phyloP scores from a whole-genome alignment of 352 stramenopile genomes.

The Aphanomyces cochlioides region DNA sequence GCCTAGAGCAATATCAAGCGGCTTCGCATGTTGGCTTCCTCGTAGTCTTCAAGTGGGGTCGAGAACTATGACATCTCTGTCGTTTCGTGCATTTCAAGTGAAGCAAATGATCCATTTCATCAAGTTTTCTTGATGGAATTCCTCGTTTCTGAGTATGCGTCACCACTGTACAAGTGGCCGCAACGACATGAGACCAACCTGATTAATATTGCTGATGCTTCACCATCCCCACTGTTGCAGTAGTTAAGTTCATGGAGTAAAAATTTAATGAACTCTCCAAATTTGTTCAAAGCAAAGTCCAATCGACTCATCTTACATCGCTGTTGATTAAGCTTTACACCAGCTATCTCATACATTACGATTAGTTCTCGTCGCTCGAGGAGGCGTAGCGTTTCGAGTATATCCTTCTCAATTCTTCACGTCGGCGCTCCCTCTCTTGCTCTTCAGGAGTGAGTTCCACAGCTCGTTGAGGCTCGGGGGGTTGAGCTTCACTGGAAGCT shows the following conservation, averaged over 20 bases:
- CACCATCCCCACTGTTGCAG: neutral
- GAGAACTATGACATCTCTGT: slow-evolving; percentile 31
- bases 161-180: slow-evolving; percentile 21
- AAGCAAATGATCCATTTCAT: slow-evolving; percentile 31
- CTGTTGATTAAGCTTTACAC: neutral
- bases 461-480: neutral
- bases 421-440: slow-evolving; percentile 6
- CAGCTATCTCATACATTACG: slow-evolving; percentile 1
- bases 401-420: slow-evolving; percentile 26
- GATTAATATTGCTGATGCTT: slow-evolving; percentile 27
- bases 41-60: slow-evolving; percentile 15
- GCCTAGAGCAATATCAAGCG: slow-evolving; percentile 31
- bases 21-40: slow-evolving; percentile 6
- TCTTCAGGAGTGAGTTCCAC: slow-evolving; percentile 14
- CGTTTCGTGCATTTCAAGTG: neutral
- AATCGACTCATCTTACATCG: neutral
- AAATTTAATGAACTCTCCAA: neutral
- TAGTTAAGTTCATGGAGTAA: slow-evolving; percentile 4
- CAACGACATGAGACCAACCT: slow-evolving; percentile 29
- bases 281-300: neutral
- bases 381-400: slow-evolving; percentile 21
- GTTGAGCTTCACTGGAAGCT: neutral
- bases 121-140: slow-evolving; percentile 30
- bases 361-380: neutral
- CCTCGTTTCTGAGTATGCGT: slow-evolving; percentile 30